Base-by-base conservation (phyloP, 768 basidiomycete species). In the Suillus sp. region DNA sequence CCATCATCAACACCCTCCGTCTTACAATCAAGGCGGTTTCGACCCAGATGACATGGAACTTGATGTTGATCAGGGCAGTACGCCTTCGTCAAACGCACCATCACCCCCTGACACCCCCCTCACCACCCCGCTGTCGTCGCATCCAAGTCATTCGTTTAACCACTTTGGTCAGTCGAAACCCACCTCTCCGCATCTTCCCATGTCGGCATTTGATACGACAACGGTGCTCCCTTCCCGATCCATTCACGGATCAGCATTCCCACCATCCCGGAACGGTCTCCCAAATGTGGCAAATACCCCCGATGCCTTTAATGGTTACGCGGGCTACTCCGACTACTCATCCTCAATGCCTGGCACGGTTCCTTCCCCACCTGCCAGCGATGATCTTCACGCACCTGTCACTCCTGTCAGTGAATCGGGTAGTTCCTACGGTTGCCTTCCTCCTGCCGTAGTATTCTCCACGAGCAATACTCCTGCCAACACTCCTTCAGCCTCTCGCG, bases 31-130 rank as follows among this genome's bases (percentile, higher is more conserved):
- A 11, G 77, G 75, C 11, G 74, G 74, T 0, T 89, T 90, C 67
- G 91, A 92, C 70, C 79, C 88, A 0, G 90, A 91, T 72, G 91
- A 93, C 68, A 92, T 93, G 90, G 91, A 92, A 67, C 81, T 92
- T 25, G 90, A 91, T 59, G 72, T 80, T 30, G 90, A 91, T 67
- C 78, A 86, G 4, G 78, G 82, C 60, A 84, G 84, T 1, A 80
- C 85, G 7, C 79, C 83, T n/a, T 82, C 84, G 0, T 83, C 85
- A 0, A 64, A 65, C 3, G 72, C 55, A 1, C 68, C 74, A 14
- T 48, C 81, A 4, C 81, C 80, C 13, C 80, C 79, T 34, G 80
- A 81, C 59, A 82, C 81, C 0, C 80, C 81, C 32, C 72, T 81
- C 32, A 74, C 79, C 30, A 79, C 80, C 1, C 81, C 81, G 20